Percentiles rank a stretch among this genome's conserved stretches.
Evolutionary conservation across 2,329 filamentous ascomycete genomes (phyloP).

Genomic region (Penicillium sp.): DNA sequence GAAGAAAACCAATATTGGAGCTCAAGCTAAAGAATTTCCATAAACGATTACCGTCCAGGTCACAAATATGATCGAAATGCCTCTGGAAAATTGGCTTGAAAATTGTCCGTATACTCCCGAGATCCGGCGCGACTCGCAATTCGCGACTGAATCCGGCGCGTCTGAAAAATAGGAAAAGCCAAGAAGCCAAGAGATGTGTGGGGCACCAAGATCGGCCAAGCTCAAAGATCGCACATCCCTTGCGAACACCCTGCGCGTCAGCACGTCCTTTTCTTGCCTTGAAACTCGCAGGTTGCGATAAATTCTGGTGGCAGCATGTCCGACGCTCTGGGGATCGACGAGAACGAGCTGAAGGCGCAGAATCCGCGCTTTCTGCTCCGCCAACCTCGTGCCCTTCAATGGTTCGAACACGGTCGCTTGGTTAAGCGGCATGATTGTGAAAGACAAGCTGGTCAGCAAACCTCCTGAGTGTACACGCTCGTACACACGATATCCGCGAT

Average conservation of each 20-base stretch:
- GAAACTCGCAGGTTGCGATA: background rate
- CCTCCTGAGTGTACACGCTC: background rate
- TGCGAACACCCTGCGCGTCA: slow-evolving; percentile 1
- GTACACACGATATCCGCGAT: background rate
- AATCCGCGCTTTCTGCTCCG: slow-evolving; percentile 35
- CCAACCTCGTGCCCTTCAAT: slow-evolving; percentile 47
- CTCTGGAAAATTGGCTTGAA: no score
- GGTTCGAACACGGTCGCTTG: slow-evolving; percentile 51
- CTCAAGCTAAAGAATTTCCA: no score
- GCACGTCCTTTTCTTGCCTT: background rate
- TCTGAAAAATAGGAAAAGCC: background rate
- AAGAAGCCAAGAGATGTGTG: slow-evolving; percentile 2
- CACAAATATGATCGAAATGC: no score
- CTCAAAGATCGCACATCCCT: slow-evolving; percentile 1
- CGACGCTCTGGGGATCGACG: slow-evolving; percentile 7
- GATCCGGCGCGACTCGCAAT: background rate
- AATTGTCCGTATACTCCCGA: no score
- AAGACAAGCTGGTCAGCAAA: slow-evolving; percentile 41
- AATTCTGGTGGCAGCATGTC: slow-evolving; percentile 1
- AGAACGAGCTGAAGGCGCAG: slow-evolving; percentile 12
- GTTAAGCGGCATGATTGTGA: slow-evolving; percentile 50
- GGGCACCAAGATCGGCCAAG: slow-evolving; percentile 2
- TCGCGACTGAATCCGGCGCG: background rate
- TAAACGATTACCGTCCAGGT: no score
- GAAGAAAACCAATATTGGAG: no score